Conservation (phyloP, 441 rosid genomes). For the Euphorbia celastroides region DNA sequence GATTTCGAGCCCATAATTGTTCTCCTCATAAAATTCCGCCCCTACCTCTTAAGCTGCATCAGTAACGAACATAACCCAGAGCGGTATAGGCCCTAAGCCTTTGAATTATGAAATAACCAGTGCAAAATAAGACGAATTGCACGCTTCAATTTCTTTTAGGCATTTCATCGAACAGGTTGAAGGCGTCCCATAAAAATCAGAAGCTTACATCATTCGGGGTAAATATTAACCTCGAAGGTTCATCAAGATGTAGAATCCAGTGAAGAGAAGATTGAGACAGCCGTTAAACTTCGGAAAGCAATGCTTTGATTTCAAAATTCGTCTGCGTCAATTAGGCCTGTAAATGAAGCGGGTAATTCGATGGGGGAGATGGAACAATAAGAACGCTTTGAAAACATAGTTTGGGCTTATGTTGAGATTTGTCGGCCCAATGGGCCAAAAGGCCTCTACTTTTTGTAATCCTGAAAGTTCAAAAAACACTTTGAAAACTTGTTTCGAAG, state of each 20-base stretch:
- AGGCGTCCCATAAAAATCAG: background rate
- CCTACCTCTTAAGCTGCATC: background rate
- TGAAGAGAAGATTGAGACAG: background rate
- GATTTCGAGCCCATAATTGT: conserved; percentile 19
- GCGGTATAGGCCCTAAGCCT: background rate
- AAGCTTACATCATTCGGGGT: background rate
- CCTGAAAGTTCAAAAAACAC: no score
- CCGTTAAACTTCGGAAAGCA: background rate
- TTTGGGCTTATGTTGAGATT: no score
- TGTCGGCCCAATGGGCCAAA: no score
- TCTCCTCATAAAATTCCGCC: background rate
- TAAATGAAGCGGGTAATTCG: no score
- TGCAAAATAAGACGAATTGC: background rate
- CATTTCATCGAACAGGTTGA: conserved; percentile 31
- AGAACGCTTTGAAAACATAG: no score
- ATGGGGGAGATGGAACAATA: background rate
- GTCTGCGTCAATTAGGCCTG: background rate
- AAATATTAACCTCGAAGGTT: background rate
- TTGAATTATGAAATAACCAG: background rate
- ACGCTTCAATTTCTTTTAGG: background rate
- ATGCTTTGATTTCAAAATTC: background rate
- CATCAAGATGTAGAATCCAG: background rate
- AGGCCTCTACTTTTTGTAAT: no score
- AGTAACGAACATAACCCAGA: background rate
- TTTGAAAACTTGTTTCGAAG: no score